These are phyloP conservation scores for Atalantia buxifolia DNA, from an alignment of 345 rosid species.

Conservation along the genomic window DNA sequence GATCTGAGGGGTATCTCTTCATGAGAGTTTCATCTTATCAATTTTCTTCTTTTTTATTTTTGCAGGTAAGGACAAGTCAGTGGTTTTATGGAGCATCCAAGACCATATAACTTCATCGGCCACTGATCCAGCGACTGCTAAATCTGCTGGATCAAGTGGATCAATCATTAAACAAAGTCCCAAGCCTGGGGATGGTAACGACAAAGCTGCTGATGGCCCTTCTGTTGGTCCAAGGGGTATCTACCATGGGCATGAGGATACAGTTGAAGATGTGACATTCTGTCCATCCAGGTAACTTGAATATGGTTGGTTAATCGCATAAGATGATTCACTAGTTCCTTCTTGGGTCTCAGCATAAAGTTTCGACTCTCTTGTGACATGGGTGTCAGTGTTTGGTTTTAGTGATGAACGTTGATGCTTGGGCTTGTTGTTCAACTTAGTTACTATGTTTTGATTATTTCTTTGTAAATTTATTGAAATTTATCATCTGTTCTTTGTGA, in stretches of 20 bases:
- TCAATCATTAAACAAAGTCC: constrained; percentile 63
- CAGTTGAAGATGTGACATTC: constrained; percentile 96
- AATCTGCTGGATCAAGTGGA: constrained; percentile 70
- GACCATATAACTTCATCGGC: constrained; percentile 82
- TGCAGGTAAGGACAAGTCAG: constrained; percentile 94
- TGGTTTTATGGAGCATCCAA: constrained; percentile 96
- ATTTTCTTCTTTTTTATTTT: not conserved
- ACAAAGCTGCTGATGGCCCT: constrained; percentile 64
- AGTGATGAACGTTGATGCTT: not conserved
- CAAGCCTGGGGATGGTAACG: constrained; percentile 60
- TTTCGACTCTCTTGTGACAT: not conserved
- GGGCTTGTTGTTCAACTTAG: not conserved
- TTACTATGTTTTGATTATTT: not conserved
- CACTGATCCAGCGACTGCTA: constrained; percentile 52
- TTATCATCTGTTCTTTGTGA: not conserved
- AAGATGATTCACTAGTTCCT: not conserved
- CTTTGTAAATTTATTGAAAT: not conserved
- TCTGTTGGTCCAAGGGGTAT: constrained; percentile 92
- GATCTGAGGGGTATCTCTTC: constrained; percentile 1
- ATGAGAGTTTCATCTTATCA: constrained; percentile 20
- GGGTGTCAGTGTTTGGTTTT: not conserved
- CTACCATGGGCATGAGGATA: constrained; percentile 88
- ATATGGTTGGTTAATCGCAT: not conserved
- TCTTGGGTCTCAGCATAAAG: not conserved
- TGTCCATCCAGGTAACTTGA: constrained; percentile 84